Evolutionary conservation across 768 basidiomycete species (phyloP).

Genomic region (Agrocybe pediades): DNA sequence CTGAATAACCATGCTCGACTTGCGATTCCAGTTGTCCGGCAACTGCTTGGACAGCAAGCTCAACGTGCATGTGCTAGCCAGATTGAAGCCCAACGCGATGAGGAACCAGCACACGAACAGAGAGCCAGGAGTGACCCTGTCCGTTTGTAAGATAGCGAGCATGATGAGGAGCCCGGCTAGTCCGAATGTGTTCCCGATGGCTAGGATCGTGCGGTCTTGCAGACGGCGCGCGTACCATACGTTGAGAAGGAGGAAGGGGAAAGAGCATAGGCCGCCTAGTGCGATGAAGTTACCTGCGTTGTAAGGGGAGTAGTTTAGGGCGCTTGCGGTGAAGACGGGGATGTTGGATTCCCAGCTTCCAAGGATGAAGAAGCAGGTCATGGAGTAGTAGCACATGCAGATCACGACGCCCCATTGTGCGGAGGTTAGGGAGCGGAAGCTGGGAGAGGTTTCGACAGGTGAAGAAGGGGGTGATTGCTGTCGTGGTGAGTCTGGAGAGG

Average conservation of each 20-base stretch:
- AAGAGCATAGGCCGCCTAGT: constrained; percentile 58
- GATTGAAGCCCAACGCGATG: constrained; percentile 72
- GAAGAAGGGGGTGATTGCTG: constrained; percentile 2
- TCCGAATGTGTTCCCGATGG: constrained; percentile 52
- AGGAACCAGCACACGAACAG: constrained; percentile 56
- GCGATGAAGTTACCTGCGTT: constrained; percentile 72
- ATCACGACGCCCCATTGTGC: constrained; percentile 50
- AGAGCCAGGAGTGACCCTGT: constrained; percentile 45
- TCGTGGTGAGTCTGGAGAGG: constrained; percentile 33
- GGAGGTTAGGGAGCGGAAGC: constrained; percentile 12
- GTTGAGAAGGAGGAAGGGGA: constrained; percentile 70
- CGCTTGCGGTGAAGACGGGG: constrained; percentile 54
- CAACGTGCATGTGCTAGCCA: constrained; percentile 70
- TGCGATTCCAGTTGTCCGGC: constrained; percentile 60
- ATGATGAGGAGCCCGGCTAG: constrained; percentile 53
- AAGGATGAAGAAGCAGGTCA: constrained; percentile 71
- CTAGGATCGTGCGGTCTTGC: constrained; percentile 63
- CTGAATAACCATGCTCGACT: constrained; percentile 60
- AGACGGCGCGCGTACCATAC: constrained; percentile 55
- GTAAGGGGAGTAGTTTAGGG: constrained; percentile 60
- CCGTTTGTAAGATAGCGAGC: constrained; percentile 42
- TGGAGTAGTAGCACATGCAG: constrained; percentile 73
- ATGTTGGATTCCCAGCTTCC: constrained; percentile 72
- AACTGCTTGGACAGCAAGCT: constrained; percentile 71
- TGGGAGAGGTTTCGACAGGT: constrained; percentile 1